Conservation (phyloP, 768 basidiomycete genomes). For the Leccinum subgranulosum region DNA sequence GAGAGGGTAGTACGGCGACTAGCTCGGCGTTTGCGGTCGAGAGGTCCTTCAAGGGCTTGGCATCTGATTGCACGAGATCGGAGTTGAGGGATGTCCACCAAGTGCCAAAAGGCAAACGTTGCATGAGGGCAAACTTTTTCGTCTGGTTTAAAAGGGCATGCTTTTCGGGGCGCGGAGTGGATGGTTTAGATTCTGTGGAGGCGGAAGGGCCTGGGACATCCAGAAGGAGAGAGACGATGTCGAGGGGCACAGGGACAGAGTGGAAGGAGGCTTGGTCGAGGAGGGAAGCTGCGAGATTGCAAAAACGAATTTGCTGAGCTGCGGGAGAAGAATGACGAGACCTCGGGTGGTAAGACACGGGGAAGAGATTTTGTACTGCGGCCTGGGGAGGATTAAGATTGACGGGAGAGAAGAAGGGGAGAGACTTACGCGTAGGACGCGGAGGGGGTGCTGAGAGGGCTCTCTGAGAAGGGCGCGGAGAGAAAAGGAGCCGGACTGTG, state of each 20-base stretch:
- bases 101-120: slow-evolving; percentile 71
- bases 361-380: slow-evolving; percentile 65
- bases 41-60: slow-evolving; percentile 45
- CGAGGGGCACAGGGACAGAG: slow-evolving; percentile 42
- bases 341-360: slow-evolving; percentile 64
- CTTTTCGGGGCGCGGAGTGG: slow-evolving; percentile 21
- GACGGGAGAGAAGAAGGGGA: slow-evolving; percentile 13
- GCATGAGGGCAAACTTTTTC: slow-evolving; percentile 75
- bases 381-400: slow-evolving; percentile 34
- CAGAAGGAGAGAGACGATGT: slow-evolving; percentile 43
- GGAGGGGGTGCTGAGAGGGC: slow-evolving; percentile 50
- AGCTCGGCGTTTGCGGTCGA: slow-evolving; percentile 71
- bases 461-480: slow-evolving; percentile 57
- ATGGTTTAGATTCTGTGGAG: slow-evolving; percentile 24
- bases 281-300: slow-evolving; percentile 67
- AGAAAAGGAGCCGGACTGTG: slow-evolving; percentile 37
- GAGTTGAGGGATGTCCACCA: slow-evolving; percentile 76
- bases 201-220: slow-evolving; percentile 18
- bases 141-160: slow-evolving; percentile 27
- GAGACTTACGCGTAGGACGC: slow-evolving; percentile 53
- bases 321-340: slow-evolving; percentile 62
- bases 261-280: slow-evolving; percentile 65
- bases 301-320: slow-evolving; percentile 70
- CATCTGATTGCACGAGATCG: slow-evolving; percentile 35
- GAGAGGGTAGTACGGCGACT: slow-evolving; percentile 67